Base-by-base conservation (phyloP, 495 filamentous ascomycete species). In the Friedmanniomyces simplex region DNA sequence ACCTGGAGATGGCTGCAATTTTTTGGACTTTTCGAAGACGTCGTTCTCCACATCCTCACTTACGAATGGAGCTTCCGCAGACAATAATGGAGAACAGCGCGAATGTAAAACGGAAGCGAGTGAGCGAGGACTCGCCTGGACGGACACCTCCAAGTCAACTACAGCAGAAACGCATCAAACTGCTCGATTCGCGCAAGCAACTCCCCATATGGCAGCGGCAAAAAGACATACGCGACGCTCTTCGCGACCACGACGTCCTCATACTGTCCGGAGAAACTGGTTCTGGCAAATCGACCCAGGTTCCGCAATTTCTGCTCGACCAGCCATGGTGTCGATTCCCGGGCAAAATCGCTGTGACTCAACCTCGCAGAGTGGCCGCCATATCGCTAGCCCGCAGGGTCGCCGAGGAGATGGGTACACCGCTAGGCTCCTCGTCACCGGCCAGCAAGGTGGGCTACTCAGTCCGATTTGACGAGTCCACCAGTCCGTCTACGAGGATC, bases 211-310 rank as follows among this genome's bases (percentile, higher is more conserved):
- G 89, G 81, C 66, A 74, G 1, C 77, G 87, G 57, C 83, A 80
- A 52, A 72, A 82, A 25, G 78, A 83, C 25, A 90, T 98, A 52
- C 82, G 84, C 2, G 64, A 74, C 26, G 73, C 76, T 4, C 70
- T 97, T 20, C 75, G 73, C 14, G 14, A 83, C 10, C 82, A 86
- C 43, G 81, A 96, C 68, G 79, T 96, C 22, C 76, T 97, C 53
- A 74, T 99, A 0, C 73, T 99, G 28, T 83, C 91, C 22, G 94
- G 94, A 71, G 91, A 96, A 65, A 99, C 94, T 0, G 94, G 94
- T 68, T 91, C 86, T 36, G 94, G 94, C 65, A 99, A 99, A 72
- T 90, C 85, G 75, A 99, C 94, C 0, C 94, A 99, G 68, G 85
- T 96, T 12, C 91, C 91, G 0, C 94, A 97, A 61, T 96, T 95